These are phyloP conservation scores for Drechslerella dactyloides DNA, from an alignment of 2,329 filamentous ascomycete genomes.

Conservation along the genomic window DNA sequence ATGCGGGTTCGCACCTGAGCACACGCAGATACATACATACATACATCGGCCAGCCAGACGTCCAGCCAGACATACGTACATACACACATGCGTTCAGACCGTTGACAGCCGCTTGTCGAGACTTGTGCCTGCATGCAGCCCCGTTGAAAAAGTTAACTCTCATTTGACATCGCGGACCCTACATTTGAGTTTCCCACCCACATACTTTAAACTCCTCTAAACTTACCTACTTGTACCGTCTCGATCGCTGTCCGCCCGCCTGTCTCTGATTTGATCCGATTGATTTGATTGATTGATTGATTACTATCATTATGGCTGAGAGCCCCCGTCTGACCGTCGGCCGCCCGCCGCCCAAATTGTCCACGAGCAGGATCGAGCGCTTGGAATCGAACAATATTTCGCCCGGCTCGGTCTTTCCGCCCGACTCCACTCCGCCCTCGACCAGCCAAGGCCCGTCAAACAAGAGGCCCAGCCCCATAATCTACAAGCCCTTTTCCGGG, in stretches of 20 bases:
- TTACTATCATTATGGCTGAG: no score
- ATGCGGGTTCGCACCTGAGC: background rate
- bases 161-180: constrained; percentile 11
- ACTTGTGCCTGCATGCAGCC: no score
- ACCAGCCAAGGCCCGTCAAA: constrained; percentile 22
- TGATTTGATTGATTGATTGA: no score
- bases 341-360: background rate
- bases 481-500: constrained; percentile 35
- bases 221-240: no score
- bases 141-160: constrained; percentile 7
- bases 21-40: background rate
- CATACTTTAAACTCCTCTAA: no score
- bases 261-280: constrained; percentile 1
- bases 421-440: constrained; percentile 18
- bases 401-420: constrained; percentile 45
- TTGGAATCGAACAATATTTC: constrained; percentile 48
- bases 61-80: background rate
- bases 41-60: constrained; percentile 6
- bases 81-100: background rate
- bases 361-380: constrained; percentile 35
- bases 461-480: constrained; percentile 27
- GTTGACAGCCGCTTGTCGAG: constrained; percentile 9
- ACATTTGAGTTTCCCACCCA: no score
- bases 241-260: background rate
- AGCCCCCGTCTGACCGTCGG: background rate